Conservation (phyloP, 352 stramenopile species). For the Phytophthora aleatoria region DNA sequence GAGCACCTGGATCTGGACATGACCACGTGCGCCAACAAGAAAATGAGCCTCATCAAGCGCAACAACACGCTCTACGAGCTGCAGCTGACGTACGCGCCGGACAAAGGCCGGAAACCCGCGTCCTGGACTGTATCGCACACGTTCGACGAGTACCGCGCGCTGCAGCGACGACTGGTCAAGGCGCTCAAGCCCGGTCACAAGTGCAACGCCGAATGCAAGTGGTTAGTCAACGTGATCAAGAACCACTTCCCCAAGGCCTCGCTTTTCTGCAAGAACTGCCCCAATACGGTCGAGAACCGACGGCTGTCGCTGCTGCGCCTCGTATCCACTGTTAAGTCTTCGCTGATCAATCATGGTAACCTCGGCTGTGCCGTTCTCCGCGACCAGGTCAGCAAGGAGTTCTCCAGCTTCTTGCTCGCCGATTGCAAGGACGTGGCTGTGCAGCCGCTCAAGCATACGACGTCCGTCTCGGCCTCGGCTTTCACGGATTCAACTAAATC, state of each 20-base stretch:
- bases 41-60: constrained; percentile 29
- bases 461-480: constrained; percentile 7
- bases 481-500: constrained; percentile 22
- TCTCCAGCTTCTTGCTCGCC: constrained; percentile 31
- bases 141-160: constrained; percentile 48
- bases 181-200: constrained; percentile 50
- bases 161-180: constrained; percentile 53
- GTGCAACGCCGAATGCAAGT: constrained; percentile 65
- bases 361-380: constrained; percentile 29
- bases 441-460: constrained; percentile 19
- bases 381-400: constrained; percentile 35
- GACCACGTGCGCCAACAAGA: constrained; percentile 31
- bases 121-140: constrained; percentile 36
- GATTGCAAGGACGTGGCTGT: constrained; percentile 27
- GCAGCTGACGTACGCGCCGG: constrained; percentile 24
- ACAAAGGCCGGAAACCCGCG: constrained; percentile 12
- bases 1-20: constrained; percentile 31
- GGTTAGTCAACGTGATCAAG: constrained; percentile 54
- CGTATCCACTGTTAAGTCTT: constrained; percentile 30
- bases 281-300: constrained; percentile 34
- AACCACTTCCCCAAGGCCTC: constrained; percentile 54
- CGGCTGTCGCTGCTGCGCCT: constrained; percentile 32
- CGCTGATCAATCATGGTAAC: constrained; percentile 41
- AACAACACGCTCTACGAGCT: constrained; percentile 41
- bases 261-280: constrained; percentile 41